phyloP scores from a whole-genome alignment of 75 land plant genomes.

The Isoetes taiwanensis region DNA sequence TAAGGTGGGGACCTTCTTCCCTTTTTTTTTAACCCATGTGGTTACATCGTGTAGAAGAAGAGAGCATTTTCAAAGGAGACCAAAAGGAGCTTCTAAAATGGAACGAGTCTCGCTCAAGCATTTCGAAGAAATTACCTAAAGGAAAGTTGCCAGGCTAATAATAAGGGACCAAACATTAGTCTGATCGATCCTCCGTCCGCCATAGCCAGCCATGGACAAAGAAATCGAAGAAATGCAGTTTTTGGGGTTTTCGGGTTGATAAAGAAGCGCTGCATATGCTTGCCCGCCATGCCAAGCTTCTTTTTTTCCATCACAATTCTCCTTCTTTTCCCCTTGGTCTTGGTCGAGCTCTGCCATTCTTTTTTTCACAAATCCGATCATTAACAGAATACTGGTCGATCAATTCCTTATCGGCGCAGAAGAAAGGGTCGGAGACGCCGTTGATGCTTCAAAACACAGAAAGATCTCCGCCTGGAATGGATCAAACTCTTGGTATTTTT shows the following conservation, averaged over 20 bases:
- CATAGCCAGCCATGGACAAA: too few relatives aligned
- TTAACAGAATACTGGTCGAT: constrained; percentile 24
- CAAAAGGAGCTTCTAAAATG: too few relatives aligned
- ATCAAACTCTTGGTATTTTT: constrained; percentile 32
- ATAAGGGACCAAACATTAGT: too few relatives aligned
- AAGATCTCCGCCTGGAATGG: constrained; percentile 21
- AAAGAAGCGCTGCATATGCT: constrained; percentile 41
- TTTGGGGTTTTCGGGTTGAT: constrained; percentile 31
- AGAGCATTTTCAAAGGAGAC: too few relatives aligned
- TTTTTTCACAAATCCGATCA: constrained; percentile 57
- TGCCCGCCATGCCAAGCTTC: constrained; percentile 26
- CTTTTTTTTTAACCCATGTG: too few relatives aligned
- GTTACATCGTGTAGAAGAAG: too few relatives aligned
- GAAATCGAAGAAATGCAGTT: constrained; percentile 52
- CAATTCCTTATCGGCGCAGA: constrained; percentile 9
- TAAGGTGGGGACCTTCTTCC: too few relatives aligned
- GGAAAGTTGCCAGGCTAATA: too few relatives aligned
- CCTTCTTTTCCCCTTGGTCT: constrained; percentile 72
- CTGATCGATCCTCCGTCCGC: too few relatives aligned
- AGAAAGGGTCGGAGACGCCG: constrained; percentile 9
- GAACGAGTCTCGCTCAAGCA: too few relatives aligned
- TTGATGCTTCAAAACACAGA: constrained; percentile 13
- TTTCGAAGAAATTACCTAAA: too few relatives aligned
- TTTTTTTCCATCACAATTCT: constrained; percentile 44
- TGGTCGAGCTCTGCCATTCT: constrained; percentile 58